A percentile compares a stretch with the other conserved stretches of the same genome.
Evolutionary conservation across 2,329 filamentous ascomycete species (phyloP).

Genomic region (Pyricularia sp.): DNA sequence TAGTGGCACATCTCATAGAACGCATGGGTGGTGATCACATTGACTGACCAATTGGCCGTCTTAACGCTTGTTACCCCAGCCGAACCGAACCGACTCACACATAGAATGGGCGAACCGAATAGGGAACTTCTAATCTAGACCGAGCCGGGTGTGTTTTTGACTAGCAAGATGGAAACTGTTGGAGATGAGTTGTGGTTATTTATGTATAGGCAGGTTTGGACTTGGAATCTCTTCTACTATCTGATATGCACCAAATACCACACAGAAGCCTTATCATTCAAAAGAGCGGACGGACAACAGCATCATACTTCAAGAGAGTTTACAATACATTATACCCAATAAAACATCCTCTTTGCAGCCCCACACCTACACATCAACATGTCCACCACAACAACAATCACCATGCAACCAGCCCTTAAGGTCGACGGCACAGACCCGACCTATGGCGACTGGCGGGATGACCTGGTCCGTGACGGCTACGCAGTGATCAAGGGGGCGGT

Average conservation of each 20-base stretch:
- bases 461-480: constrained; percentile 17
- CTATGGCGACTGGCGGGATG: constrained; percentile 14
- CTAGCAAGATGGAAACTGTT: not conserved
- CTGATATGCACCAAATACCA: not conserved
- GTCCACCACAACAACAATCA: not conserved
- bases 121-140: not conserved
- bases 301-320: not conserved
- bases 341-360: not conserved
- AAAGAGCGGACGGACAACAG: too few species aligned
- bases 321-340: not conserved
- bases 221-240: not conserved
- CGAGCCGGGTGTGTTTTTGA: not conserved
- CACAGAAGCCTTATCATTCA: not conserved
- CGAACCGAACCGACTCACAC: not conserved
- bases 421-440: not conserved
- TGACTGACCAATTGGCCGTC: not conserved
- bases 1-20: not conserved
- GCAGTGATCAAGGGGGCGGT: constrained; percentile 17
- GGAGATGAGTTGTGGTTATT: not conserved
- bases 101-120: not conserved
- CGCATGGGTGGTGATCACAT: not conserved
- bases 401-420: not conserved
- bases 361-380: not conserved
- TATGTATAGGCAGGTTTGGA: not conserved
- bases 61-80: not conserved